A percentile compares a stretch with the other conserved stretches of the same genome.
Conservation (phyloP, 2,329 filamentous ascomycete species). For the Diaporthe destruens region DNA sequence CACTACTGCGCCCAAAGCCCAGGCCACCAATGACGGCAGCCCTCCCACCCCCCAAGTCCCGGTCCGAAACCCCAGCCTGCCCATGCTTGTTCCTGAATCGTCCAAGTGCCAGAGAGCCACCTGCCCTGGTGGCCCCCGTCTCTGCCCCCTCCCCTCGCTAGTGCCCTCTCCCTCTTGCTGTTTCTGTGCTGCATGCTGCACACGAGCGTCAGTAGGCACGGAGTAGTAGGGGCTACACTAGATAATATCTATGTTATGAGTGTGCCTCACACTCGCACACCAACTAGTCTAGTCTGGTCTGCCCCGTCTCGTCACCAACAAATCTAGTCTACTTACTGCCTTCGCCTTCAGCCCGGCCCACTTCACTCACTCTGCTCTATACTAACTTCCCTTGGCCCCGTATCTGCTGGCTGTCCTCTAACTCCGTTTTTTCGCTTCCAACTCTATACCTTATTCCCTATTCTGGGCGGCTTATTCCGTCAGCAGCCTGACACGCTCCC, state of each 20-base stretch:
- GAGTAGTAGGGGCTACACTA: no score
- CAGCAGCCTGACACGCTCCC: conserved; percentile 23
- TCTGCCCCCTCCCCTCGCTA: neutral
- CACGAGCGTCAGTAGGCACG: neutral
- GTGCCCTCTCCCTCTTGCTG: neutral
- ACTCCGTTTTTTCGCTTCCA: neutral
- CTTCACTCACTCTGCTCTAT: no score
- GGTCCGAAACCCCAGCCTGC: conserved; percentile 38
- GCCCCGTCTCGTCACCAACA: conserved; percentile 6
- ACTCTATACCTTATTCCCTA: conserved; percentile 17
- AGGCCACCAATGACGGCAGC: conserved; percentile 32
- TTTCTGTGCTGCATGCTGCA: neutral
- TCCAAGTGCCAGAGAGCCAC: conserved; percentile 20
- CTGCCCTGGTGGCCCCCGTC: no score
- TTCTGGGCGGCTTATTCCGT: conserved; percentile 31
- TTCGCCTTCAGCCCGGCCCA: conserved; percentile 9
- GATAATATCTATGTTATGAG: neutral
- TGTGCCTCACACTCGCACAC: neutral
- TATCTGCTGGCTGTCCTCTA: conserved; percentile 11
- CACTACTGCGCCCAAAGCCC: conserved; percentile 9
- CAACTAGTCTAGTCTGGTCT: neutral
- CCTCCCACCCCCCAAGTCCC: conserved; percentile 14
- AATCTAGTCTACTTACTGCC: neutral
- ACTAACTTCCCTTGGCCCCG: conserved; percentile 8
- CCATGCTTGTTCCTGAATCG: conserved; percentile 37